phyloP scores from a whole-genome alignment of 2,329 filamentous ascomycete species.

The Curvularia verruculosa region DNA sequence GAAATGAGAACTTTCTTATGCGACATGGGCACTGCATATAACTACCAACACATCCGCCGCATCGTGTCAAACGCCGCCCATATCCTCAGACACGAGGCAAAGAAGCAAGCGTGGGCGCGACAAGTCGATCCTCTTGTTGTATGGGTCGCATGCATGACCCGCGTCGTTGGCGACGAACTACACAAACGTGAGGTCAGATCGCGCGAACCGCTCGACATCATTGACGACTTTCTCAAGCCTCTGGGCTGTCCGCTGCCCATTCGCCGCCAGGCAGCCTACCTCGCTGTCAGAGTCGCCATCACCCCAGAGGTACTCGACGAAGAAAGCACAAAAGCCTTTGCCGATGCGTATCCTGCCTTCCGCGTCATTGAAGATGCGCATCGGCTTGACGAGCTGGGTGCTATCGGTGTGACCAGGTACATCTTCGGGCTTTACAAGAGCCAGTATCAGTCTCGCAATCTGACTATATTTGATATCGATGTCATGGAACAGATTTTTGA shows the following conservation, averaged over 20 bases:
- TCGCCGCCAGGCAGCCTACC: neutral
- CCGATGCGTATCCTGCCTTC: neutral
- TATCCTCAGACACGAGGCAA: neutral
- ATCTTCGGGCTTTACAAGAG: neutral
- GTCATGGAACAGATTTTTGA: neutral
- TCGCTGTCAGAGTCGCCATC: neutral
- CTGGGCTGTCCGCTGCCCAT: neutral
- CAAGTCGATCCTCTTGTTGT: neutral
- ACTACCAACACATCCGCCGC: conserved; percentile 6
- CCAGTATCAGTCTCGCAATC: too few species aligned
- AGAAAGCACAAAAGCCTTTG: neutral
- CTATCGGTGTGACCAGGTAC: neutral
- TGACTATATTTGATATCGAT: neutral
- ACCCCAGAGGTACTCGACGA: neutral
- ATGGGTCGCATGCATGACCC: conserved; percentile 1
- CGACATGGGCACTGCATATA: neutral
- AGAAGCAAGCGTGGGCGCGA: neutral
- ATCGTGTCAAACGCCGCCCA: neutral
- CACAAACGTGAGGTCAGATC: too few species aligned
- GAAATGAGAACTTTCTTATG: neutral
- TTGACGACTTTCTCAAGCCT: neutral
- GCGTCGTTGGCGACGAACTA: neutral
- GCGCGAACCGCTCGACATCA: neutral
- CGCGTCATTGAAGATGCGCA: conserved; percentile 1
- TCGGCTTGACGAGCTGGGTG: neutral